Evolutionary conservation across 177 flowering plant genomes (phyloP).

Genomic region (Vitis hybrid): DNA sequence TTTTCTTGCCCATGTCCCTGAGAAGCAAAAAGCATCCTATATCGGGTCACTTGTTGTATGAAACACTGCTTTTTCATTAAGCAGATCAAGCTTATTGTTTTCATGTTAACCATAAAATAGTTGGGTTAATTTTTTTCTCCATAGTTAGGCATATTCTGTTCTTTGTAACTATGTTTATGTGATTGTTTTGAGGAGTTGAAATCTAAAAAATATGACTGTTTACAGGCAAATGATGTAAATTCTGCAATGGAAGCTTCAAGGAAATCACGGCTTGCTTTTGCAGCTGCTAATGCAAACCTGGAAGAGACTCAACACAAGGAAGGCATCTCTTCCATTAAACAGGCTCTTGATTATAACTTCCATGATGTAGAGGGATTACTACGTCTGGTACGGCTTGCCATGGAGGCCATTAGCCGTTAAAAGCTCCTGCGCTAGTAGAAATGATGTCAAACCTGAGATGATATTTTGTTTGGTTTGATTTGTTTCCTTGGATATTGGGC

Average conservation of each 20-base stretch:
- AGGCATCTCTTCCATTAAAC: constrained; percentile 32
- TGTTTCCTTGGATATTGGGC: constrained; percentile 6
- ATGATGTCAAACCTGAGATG: constrained; percentile 16
- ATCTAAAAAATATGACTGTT: constrained; percentile 12
- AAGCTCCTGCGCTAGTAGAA: constrained; percentile 1
- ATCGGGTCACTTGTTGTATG: no score
- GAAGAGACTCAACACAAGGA: constrained; percentile 25
- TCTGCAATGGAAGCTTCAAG: constrained; percentile 57
- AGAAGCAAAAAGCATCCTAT: no score
- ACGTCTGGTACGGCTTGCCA: constrained; percentile 37
- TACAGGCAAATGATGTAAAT: constrained; percentile 46
- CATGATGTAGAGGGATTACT: constrained; percentile 51
- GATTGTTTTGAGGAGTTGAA: background rate
- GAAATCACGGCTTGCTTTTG: constrained; percentile 40
- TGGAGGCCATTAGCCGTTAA: constrained; percentile 41
- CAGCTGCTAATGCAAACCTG: constrained; percentile 24
- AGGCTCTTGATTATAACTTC: constrained; percentile 48
- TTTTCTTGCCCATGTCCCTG: no score
- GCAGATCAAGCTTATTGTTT: background rate
- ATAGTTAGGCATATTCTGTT: background rate
- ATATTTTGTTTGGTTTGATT: background rate
- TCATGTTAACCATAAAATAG: background rate
- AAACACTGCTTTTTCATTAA: background rate
- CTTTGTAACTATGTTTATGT: background rate
- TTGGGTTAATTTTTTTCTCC: background rate